Evolutionary conservation across 2,329 filamentous ascomycete species (phyloP).

Genomic region (Colletotrichum salicis): DNA sequence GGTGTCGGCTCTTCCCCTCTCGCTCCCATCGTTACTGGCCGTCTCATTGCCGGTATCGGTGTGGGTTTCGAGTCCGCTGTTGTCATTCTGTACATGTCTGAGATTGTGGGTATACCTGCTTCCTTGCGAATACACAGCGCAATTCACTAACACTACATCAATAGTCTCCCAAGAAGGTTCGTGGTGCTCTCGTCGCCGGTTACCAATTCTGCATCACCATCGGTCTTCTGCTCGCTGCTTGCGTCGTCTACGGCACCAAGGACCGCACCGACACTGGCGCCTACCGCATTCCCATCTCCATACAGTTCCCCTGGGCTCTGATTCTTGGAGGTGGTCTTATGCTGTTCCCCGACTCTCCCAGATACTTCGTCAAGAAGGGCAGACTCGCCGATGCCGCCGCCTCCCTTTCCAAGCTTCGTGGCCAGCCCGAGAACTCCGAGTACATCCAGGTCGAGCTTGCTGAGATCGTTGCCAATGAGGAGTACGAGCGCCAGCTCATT

Average conservation of each 20-base stretch:
- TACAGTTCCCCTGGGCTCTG: constrained; percentile 84
- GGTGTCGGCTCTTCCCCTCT: constrained; percentile 58
- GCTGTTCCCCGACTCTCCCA: constrained; percentile 84
- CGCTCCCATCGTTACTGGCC: constrained; percentile 75
- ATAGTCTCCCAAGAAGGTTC: constrained; percentile 72
- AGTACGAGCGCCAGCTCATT: constrained; percentile 80
- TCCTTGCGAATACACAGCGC: background rate
- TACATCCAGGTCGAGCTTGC: constrained; percentile 83
- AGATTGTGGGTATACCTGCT: constrained; percentile 66
- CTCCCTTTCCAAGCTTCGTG: constrained; percentile 75
- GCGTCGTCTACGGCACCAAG: constrained; percentile 78
- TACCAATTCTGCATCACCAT: constrained; percentile 89
- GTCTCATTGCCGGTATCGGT: constrained; percentile 80
- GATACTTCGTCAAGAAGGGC: constrained; percentile 85
- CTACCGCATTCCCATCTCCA: constrained; percentile 82
- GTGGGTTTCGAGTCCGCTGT: constrained; percentile 84
- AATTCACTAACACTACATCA: constrained; percentile 31
- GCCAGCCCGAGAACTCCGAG: constrained; percentile 76
- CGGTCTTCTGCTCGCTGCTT: constrained; percentile 79
- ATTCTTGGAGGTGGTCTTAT: constrained; percentile 79
- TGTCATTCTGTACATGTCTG: constrained; percentile 88
- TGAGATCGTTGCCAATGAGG: constrained; percentile 90
- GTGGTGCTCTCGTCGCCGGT: constrained; percentile 81
- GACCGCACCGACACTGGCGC: constrained; percentile 69
- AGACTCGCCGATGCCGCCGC: constrained; percentile 71